A percentile compares a stretch with the other conserved stretches of the same genome.
These are phyloP conservation scores for Boletales sp. DNA, from an alignment of 768 basidiomycete genomes.

Conservation along the genomic window DNA sequence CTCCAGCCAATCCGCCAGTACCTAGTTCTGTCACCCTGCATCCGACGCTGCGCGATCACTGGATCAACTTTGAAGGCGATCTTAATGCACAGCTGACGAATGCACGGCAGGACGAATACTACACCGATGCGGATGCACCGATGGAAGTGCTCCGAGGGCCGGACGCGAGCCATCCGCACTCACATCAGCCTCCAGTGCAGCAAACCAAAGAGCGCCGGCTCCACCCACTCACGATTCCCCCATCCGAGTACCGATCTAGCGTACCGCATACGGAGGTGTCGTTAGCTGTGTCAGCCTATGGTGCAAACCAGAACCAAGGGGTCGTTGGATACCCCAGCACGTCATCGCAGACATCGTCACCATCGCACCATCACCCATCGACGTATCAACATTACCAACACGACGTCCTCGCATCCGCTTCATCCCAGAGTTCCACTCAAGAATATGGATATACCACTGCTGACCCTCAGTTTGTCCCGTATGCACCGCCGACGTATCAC, in stretches of 20 bases:
- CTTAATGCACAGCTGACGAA: conserved; percentile 49
- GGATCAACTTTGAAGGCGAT: conserved; percentile 53
- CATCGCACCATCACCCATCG: background rate
- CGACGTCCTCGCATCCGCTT: conserved; percentile 9
- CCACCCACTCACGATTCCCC: conserved; percentile 22
- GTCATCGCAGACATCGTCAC: conserved; percentile 11
- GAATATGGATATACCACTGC: conserved; percentile 8
- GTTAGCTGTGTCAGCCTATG: conserved; percentile 5
- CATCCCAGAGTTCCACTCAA: conserved; percentile 19
- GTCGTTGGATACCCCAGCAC: background rate
- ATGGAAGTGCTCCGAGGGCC: conserved; percentile 9
- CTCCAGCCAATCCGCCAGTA: conserved; percentile 19
- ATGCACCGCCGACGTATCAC: conserved; percentile 9
- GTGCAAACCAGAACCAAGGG: background rate
- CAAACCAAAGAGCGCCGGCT: conserved; percentile 19
- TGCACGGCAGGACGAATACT: conserved; percentile 24
- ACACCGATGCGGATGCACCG: conserved; percentile 18
- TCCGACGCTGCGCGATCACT: conserved; percentile 53
- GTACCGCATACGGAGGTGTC: conserved; percentile 1
- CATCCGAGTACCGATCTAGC: conserved; percentile 12
- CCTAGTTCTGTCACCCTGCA: conserved; percentile 45
- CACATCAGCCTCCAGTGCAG: conserved; percentile 6
- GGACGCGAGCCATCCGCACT: background rate
- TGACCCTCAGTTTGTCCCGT: conserved; percentile 15
- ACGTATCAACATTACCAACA: conserved; percentile 11